Base-by-base conservation (phyloP, 2,329 filamentous ascomycete genomes). In the Colletotrichum tropicicola region DNA sequence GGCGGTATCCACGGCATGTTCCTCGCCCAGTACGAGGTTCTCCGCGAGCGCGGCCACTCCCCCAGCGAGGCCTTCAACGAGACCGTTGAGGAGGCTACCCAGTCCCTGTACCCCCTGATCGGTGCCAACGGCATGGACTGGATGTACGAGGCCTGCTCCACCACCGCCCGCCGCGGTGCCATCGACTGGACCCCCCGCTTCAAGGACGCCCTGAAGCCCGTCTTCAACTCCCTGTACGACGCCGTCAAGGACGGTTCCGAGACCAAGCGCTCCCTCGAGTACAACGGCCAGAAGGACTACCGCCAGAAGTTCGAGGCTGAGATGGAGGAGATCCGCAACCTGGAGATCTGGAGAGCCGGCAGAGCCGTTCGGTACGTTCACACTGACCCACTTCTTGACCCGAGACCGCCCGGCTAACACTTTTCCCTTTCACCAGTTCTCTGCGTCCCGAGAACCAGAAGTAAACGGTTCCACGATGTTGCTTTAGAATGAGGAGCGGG, bases 1-100 rank as follows among this genome's bases (percentile, higher is more conserved):
- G 96, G 96, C 75, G 96, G 96, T 83, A 99, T 99, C 84, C 96
- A 99, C 89, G 96, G 96, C 80, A 99, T 99, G 96, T 99, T 99
- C 92, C 93, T 99, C 73, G 96, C 96, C 68, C 96, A 99, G 87
- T 99, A 99, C 89, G 96, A 99, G 89, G 96, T 99, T 73, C 94
- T 99, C 83, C 94, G 96, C 78, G 96, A 99, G 91, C 92, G 92
- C 74, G 96, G 96, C 83, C 96, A 99, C 91, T 92, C 88, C 83
- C 96, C 96, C 80, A 95, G 92, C 75, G 96, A 99, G 87, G 96
- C 96, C 72, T 99, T 99, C 92, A 99, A 99, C 90, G 96, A 99
- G 93, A 99, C 96, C 72, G 96, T 99, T 73, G 96, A 99, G 89
- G 96, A 99, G 89, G 96, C 96, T 71, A 99, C 96, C 56, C 96